Conservation (phyloP, 2,329 filamentous ascomycete genomes). For the Alternaria viburni region DNA sequence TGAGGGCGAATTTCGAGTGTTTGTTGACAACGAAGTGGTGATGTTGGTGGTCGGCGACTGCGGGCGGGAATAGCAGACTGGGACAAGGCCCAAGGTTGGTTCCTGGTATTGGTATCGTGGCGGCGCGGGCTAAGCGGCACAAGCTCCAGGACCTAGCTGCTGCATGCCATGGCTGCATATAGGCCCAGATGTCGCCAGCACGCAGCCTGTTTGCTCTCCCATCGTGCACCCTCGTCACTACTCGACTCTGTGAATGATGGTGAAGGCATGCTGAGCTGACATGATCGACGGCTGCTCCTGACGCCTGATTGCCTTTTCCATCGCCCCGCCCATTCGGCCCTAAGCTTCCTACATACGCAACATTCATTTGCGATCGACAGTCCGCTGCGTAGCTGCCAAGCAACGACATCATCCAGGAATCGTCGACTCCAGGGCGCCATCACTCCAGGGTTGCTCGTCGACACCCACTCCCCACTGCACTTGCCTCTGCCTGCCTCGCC, state of each 20-base stretch:
- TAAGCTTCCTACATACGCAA: constrained; percentile 16
- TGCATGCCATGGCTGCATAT: constrained; percentile 23
- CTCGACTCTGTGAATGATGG: background rate
- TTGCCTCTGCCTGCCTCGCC: constrained; percentile 9
- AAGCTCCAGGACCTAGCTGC: constrained; percentile 23
- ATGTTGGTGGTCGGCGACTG: background rate
- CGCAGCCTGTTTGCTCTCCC: constrained; percentile 2
- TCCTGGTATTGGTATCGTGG: constrained; percentile 17
- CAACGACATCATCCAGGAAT: constrained; percentile 32
- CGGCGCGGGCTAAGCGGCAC: constrained; percentile 22
- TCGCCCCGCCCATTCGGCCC: constrained; percentile 26
- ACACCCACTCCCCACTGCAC: constrained; percentile 8
- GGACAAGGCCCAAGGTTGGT: background rate
- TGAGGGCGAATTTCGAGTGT: background rate
- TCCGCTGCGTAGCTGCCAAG: constrained; percentile 21
- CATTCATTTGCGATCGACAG: constrained; percentile 20
- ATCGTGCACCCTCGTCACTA: background rate
- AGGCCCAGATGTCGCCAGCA: constrained; percentile 8
- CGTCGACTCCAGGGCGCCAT: constrained; percentile 13
- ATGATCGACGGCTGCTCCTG: constrained; percentile 6
- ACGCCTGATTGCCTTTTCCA: constrained; percentile 16
- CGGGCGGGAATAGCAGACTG: background rate
- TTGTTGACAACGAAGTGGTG: constrained; percentile 1
- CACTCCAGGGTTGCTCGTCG: constrained; percentile 22
- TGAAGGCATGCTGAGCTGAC: constrained; percentile 21